A percentile compares a stretch with the other conserved stretches of the same genome.
Evolutionary conservation across 345 rosid species (phyloP).

Genomic region (Pistacia integerrima): DNA sequence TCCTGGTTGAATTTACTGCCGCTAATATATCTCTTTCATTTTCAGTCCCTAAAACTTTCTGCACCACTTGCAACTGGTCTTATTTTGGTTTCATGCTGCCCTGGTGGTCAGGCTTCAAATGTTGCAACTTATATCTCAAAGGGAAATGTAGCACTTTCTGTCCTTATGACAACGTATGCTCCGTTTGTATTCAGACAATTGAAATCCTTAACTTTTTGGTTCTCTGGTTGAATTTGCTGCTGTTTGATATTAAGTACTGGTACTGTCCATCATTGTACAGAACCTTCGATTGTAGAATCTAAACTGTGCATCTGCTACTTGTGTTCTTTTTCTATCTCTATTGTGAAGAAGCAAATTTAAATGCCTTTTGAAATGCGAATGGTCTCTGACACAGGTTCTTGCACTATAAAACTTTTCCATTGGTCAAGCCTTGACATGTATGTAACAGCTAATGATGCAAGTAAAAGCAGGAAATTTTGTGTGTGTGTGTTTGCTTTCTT

Average conservation of each 20-base stretch:
- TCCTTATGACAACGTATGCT: conserved; percentile 95
- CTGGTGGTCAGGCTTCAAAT: conserved; percentile 97
- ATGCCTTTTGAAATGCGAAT: not conserved
- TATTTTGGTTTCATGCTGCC: conserved; percentile 96
- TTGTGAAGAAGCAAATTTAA: not conserved
- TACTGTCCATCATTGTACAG: not conserved
- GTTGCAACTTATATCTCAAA: conserved; percentile 96
- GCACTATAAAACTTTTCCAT: not conserved
- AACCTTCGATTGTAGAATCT: not conserved
- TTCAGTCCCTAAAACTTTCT: conserved; percentile 78
- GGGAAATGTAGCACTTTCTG: conserved; percentile 96
- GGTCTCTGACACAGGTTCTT: not conserved
- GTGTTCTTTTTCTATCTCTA: not conserved
- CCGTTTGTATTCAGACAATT: not conserved
- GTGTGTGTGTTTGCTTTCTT: no score
- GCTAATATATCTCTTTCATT: conserved; percentile 27
- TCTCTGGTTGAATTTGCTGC: conserved; percentile 3
- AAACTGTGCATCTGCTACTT: not conserved
- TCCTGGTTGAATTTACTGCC: conserved; percentile 11
- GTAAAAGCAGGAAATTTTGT: not conserved
- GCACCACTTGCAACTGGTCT: conserved; percentile 98
- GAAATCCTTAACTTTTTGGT: conserved; percentile 7
- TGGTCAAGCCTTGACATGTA: not conserved
- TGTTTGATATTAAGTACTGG: conserved; percentile 1
- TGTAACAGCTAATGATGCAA: not conserved